phyloP scores from a whole-genome alignment of 2,329 filamentous ascomycete genomes.

The Fusarium sp. region DNA sequence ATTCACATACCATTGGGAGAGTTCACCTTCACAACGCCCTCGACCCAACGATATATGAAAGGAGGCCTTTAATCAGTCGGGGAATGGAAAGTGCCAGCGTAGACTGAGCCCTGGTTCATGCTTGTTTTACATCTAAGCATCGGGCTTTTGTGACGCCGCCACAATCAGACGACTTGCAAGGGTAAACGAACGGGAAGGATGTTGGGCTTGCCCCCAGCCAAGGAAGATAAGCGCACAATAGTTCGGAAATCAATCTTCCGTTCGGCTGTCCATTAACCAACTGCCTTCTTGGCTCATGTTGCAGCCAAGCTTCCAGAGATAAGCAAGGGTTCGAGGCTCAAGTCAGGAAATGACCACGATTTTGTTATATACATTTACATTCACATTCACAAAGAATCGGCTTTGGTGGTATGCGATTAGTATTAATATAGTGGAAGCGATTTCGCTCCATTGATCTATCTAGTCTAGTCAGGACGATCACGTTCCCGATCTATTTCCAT shows the following conservation, averaged over 20 bases:
- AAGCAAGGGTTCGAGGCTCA: constrained; percentile 6
- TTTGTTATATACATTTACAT: neutral
- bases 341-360: neutral
- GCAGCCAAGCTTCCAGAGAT: neutral
- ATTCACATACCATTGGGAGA: neutral
- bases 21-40: neutral
- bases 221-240: constrained; percentile 4
- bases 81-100: neutral
- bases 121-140: constrained; percentile 7
- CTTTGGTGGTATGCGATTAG: constrained; percentile 44
- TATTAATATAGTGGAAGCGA: constrained; percentile 48
- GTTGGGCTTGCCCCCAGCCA: constrained; percentile 1
- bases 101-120: neutral
- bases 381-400: constrained; percentile 3
- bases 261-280: neutral
- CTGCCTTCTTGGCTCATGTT: neutral
- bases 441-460: constrained; percentile 43
- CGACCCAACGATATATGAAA: neutral
- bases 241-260: constrained; percentile 8
- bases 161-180: constrained; percentile 20
- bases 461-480: constrained; percentile 36
- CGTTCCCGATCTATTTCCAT: constrained; percentile 40
- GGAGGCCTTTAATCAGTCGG: neutral
- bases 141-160: constrained; percentile 1
- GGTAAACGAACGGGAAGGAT: constrained; percentile 8